Evolutionary conservation across 768 basidiomycete species (phyloP).

Genomic region (Collybia nuda): DNA sequence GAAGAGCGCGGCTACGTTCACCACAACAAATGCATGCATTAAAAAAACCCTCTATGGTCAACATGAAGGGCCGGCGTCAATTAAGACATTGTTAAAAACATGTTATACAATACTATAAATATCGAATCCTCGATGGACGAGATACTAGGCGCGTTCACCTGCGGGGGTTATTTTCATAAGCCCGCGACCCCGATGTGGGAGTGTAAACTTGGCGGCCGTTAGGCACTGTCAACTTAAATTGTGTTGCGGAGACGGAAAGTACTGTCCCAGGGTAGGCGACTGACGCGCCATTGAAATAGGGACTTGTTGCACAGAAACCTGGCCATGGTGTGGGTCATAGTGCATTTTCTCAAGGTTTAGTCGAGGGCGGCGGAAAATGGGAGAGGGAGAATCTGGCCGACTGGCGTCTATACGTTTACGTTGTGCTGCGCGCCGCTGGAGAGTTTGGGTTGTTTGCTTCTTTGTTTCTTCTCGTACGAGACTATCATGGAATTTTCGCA

Average conservation of each 20-base stretch:
- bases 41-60: too few relatives aligned
- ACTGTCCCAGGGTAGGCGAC: not conserved
- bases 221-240: not conserved
- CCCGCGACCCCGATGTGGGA: too few relatives aligned
- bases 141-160: too few relatives aligned
- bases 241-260: not conserved
- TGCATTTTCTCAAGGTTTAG: not conserved
- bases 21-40: too few relatives aligned
- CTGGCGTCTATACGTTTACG: not conserved
- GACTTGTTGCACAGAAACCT: not conserved
- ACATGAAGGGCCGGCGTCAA: too few relatives aligned
- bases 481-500: not conserved
- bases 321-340: not conserved
- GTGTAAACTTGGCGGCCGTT: too few relatives aligned
- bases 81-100: too few relatives aligned
- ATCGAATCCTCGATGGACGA: too few relatives aligned
- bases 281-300: not conserved
- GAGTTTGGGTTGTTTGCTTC: not conserved
- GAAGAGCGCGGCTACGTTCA: too few relatives aligned
- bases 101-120: too few relatives aligned
- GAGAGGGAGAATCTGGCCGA: not conserved
- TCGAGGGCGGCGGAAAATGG: not conserved
- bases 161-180: too few relatives aligned
- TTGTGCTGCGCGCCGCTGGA: conserved; percentile 2
- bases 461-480: not conserved